Evolutionary conservation across 2,329 filamentous ascomycete species (phyloP).

Genomic region (Colletotrichum lentis): DNA sequence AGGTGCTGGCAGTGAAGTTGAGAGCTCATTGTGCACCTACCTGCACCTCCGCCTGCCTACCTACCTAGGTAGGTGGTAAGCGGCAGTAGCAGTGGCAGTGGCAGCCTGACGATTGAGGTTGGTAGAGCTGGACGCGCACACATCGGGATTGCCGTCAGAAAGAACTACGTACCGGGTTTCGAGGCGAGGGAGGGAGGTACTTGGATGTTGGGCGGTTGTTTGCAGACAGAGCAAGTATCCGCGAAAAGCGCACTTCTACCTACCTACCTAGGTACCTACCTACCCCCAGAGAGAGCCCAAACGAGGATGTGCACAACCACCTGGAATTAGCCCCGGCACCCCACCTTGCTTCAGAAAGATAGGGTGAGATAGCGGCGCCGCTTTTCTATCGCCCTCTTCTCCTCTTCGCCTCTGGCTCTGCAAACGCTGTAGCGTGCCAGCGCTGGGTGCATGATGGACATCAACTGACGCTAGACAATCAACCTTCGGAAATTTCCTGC

Average conservation of each 20-base stretch:
- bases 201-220: not conserved
- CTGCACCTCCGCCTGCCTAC: too few species aligned
- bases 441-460: slow-evolving; percentile 1
- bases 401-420: not conserved
- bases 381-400: not conserved
- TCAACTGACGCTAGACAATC: slow-evolving; percentile 22
- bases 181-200: slow-evolving; percentile 19
- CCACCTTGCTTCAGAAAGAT: slow-evolving; percentile 36
- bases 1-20: slow-evolving; percentile 7
- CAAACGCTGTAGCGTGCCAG: slow-evolving; percentile 7
- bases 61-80: slow-evolving; percentile 6
- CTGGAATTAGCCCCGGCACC: slow-evolving; percentile 23
- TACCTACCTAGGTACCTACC: too few species aligned
- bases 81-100: slow-evolving; percentile 23
- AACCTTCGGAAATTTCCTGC: slow-evolving; percentile 18
- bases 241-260: slow-evolving; percentile 1
- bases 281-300: not conserved
- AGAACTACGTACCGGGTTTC: slow-evolving; percentile 14
- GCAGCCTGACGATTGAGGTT: slow-evolving; percentile 31
- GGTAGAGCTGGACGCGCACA: not conserved
- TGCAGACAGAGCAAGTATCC: slow-evolving; percentile 1
- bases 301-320: slow-evolving; percentile 11
- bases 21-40: slow-evolving; percentile 3
- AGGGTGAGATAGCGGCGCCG: slow-evolving; percentile 24
- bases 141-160: not conserved